These are phyloP conservation scores for Vanrija humicola DNA, from an alignment of 1,284 basidiomycete genomes.

Conservation along the genomic window DNA sequence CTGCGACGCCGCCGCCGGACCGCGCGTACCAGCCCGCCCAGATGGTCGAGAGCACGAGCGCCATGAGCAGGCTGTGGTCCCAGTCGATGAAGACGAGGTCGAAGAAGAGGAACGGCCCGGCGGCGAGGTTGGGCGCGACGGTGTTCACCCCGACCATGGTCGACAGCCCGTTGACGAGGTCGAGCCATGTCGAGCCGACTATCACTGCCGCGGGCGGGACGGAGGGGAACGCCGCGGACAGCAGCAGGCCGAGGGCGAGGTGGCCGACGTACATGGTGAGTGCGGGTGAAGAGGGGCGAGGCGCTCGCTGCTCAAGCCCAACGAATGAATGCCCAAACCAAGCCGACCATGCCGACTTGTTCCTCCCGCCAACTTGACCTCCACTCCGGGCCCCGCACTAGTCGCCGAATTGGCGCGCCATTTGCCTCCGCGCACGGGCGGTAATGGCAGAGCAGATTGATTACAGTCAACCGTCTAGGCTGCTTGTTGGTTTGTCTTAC, in stretches of 20 bases:
- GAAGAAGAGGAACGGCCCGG: slow-evolving; percentile 5
- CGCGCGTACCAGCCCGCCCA: neutral
- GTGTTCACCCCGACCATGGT: neutral
- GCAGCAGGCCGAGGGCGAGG: neutral
- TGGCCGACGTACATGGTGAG: slow-evolving; percentile 4
- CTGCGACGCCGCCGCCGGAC: neutral
- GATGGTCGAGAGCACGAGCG: neutral
- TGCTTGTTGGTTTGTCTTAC: too few species aligned
- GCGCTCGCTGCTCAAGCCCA: too few species aligned
- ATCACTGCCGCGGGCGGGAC: neutral
- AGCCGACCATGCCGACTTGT: too few species aligned
- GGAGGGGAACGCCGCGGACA: neutral
- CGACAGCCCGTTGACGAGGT: neutral
- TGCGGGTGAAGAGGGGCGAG: too few species aligned
- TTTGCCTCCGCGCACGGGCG: too few species aligned
- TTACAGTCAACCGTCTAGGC: too few species aligned
- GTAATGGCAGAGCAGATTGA: too few species aligned
- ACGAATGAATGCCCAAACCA: too few species aligned
- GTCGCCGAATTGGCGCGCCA: too few species aligned
- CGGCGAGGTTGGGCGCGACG: neutral
- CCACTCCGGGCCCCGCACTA: too few species aligned
- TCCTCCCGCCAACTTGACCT: too few species aligned
- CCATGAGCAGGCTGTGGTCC: slow-evolving; percentile 2
- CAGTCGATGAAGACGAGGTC: slow-evolving; percentile 5
- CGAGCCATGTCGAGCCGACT: neutral